phyloP scores from a whole-genome alignment of 345 rosid species.

The Pugionium cornutum region DNA sequence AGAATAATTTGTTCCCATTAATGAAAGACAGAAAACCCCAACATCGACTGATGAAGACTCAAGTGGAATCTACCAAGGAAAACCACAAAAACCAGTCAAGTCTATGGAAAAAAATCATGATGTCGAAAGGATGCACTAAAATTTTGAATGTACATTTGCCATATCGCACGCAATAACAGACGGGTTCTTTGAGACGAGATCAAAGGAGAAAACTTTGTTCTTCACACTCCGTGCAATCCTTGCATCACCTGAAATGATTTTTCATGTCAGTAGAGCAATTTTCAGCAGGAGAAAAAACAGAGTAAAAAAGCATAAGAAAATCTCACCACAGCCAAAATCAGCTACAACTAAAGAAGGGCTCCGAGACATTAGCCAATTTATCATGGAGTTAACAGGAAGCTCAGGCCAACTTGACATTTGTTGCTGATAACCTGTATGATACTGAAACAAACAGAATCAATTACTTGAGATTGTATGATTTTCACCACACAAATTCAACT shows the following conservation, averaged over 20 bases:
- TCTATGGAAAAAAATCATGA: background rate
- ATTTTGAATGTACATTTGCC: constrained; percentile 59
- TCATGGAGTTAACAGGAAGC: constrained; percentile 74
- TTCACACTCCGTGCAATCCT: constrained; percentile 75
- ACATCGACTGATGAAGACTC: constrained; percentile 68
- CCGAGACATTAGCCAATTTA: constrained; percentile 60
- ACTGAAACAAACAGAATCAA: constrained; percentile 46
- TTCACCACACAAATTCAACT: background rate
- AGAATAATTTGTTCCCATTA: constrained; percentile 86
- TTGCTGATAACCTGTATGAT: constrained; percentile 92
- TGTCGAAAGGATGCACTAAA: background rate
- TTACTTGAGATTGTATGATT: background rate
- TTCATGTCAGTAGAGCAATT: background rate
- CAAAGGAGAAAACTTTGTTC: constrained; percentile 90
- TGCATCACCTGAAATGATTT: constrained; percentile 69
- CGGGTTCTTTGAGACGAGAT: constrained; percentile 82
- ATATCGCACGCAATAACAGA: constrained; percentile 87
- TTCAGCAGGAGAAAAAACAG: too few relatives aligned
- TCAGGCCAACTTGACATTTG: constrained; percentile 98
- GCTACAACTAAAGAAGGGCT: constrained; percentile 83
- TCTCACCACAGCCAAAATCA: constrained; percentile 97
- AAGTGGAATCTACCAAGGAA: constrained; percentile 62
- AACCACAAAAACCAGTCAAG: constrained; percentile 9
- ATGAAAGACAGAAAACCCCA: constrained; percentile 88
- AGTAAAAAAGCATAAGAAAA: background rate